These are phyloP conservation scores for Chaetoceros tenuissimus DNA, from an alignment of 108 stramenopile species.

Conservation along the genomic window DNA sequence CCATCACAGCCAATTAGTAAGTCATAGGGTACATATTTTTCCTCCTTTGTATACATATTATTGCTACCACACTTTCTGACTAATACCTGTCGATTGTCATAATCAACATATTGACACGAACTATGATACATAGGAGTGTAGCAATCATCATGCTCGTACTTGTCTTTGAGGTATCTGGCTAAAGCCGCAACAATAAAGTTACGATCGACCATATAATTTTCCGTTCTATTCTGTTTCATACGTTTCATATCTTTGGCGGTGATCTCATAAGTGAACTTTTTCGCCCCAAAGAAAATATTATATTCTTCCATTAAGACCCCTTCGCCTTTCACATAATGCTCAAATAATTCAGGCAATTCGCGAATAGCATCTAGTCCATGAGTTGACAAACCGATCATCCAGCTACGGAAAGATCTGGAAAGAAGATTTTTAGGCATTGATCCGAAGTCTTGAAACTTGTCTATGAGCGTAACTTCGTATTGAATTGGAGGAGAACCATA, in stretches of 20 bases:
- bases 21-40: slow-evolving; percentile 40
- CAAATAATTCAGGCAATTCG: slow-evolving; percentile 26
- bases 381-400: slow-evolving; percentile 48
- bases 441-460: slow-evolving; percentile 28
- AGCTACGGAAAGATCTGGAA: slow-evolving; percentile 22
- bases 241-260: neutral
- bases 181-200: slow-evolving; percentile 50
- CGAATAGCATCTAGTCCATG: slow-evolving; percentile 42
- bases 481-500: slow-evolving; percentile 6
- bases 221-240: neutral
- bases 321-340: slow-evolving; percentile 30
- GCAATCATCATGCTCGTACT: slow-evolving; percentile 1
- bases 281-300: slow-evolving; percentile 17
- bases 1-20: slow-evolving; percentile 48
- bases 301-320: slow-evolving; percentile 19
- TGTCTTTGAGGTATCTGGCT: slow-evolving; percentile 32
- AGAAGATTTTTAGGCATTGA: slow-evolving; percentile 18
- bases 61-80: too few relatives aligned
- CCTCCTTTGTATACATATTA: slow-evolving; percentile 17
- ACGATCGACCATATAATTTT: slow-evolving; percentile 40
- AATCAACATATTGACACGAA: slow-evolving; percentile 33
- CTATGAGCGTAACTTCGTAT: slow-evolving; percentile 39
- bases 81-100: slow-evolving; percentile 30
- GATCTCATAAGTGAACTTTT: slow-evolving; percentile 10
- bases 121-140: slow-evolving; percentile 21